Evolutionary conservation across 352 stramenopile species (phyloP), one percentile per base, ranked within the genome.

Genomic region (Phytophthora palmivora): DNA sequence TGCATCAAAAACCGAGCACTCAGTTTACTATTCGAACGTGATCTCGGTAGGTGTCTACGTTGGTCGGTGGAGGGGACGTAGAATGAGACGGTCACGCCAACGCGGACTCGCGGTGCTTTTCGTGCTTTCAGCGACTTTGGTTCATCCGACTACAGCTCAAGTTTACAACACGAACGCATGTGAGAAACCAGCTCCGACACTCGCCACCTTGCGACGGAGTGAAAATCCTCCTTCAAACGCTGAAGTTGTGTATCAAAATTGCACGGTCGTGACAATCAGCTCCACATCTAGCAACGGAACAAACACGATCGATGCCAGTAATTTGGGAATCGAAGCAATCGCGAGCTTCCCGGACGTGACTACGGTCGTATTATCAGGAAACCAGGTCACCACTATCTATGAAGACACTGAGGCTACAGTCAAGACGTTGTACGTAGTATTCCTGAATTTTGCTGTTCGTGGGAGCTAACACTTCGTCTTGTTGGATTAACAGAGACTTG

Each of bases 171-270:
- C 55, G 15, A 46, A 55, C 28, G 47, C 46, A 30, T 76, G 67
- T 30, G 46, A 66, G 33, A 50, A 62, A 41, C 62, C 57, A 56
- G 64, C 64, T 9, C 68, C 68, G 45, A 70, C 51, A 34, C 53
- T 70, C 14, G 61, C 48, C 15, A 73, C 58, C 0, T 48, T 76
- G 33, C 52, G 58, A 46, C 49, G 55, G 33, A 73, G 44, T n/a
- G 39, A 52, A 0, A 37, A 38, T 15, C 32, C n/a, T 5, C 2
- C 47, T 11, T 62, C 68, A 1, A 60, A 61, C 16, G 68, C 68
- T 0, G 68, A 76, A 15, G 58, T 76, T 16, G 58, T 76, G 36
- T 76, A 67, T 46, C 55, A 43, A 42, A 76, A 76, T 26, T 76
- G 68, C 58, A 64, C 53, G 10, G 53, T 73, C 3, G 63, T 73